Conservation (phyloP, 1,284 basidiomycete genomes). For the Rhodotorula sp. region DNA sequence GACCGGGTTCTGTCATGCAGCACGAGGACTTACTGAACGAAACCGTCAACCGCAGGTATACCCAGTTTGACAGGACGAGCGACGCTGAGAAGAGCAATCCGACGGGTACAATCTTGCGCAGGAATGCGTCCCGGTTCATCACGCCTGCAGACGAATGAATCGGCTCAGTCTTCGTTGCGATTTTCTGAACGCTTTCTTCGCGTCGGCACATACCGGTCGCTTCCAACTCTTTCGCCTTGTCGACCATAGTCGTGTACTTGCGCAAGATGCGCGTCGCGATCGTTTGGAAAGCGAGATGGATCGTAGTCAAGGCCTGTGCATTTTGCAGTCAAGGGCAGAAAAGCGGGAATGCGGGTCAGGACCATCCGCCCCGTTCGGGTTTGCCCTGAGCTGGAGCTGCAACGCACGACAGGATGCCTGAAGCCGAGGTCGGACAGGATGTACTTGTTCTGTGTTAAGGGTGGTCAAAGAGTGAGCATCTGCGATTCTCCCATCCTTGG, state of each 20-base stretch:
- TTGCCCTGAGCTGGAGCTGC: background rate
- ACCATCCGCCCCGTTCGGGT: background rate
- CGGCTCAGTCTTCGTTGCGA: background rate
- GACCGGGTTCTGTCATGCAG: too few species aligned
- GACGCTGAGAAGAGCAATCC: constrained; percentile 88
- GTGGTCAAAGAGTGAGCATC: background rate
- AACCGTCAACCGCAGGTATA: constrained; percentile 87
- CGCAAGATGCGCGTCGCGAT: constrained; percentile 85
- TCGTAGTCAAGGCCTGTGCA: constrained; percentile 25
- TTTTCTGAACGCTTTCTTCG: background rate
- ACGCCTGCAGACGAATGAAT: background rate
- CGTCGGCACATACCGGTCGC: constrained; percentile 59
- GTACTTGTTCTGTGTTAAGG: constrained; percentile 74
- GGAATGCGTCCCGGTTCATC: constrained; percentile 65
- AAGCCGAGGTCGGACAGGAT: constrained; percentile 80
- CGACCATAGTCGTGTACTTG: constrained; percentile 83
- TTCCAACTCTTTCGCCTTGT: constrained; percentile 81
- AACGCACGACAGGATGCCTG: constrained; percentile 55
- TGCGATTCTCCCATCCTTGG: background rate
- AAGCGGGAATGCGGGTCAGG: background rate
- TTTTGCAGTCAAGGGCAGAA: too few species aligned
- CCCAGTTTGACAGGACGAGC: constrained; percentile 89
- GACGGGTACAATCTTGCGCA: constrained; percentile 88
- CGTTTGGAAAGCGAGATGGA: constrained; percentile 71
- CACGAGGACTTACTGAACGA: constrained; percentile 61